Evolutionary conservation across 139 green algal species (phyloP).

Genomic region (Picocystis salinarum): DNA sequence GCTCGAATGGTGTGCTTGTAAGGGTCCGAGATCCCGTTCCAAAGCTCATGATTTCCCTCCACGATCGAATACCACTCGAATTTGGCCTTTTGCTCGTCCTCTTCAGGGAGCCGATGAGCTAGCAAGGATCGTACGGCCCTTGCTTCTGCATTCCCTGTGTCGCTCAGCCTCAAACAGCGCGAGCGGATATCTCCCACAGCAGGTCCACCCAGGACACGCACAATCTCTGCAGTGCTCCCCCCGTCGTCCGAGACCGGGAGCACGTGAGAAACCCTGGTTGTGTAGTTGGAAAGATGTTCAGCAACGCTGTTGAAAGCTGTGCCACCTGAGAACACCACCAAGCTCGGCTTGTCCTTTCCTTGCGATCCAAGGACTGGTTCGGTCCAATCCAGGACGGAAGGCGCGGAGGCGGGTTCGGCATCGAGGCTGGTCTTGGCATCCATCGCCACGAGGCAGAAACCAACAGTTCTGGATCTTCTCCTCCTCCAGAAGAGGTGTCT

Average conservation of each 20-base stretch:
- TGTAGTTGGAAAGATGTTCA: conserved; percentile 46
- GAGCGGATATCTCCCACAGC: conserved; percentile 93
- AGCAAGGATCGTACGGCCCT: conserved; percentile 65
- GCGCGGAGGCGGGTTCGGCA: too few relatives aligned
- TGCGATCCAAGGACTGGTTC: too few relatives aligned
- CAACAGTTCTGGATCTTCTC: too few relatives aligned
- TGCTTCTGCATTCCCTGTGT: conserved; percentile 63
- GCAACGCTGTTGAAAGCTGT: conserved; percentile 93
- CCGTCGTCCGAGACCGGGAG: conserved; percentile 93
- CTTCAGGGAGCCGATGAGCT: conserved; percentile 56
- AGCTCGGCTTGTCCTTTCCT: conserved; percentile 13
- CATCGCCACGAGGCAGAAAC: too few relatives aligned
- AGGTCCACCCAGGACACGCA: conserved; percentile 85
- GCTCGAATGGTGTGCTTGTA: conserved; percentile 97
- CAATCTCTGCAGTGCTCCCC: conserved; percentile 90
- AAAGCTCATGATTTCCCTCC: conserved; percentile 79
- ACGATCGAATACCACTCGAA: conserved; percentile 67
- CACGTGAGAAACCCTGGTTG: conserved; percentile 71
- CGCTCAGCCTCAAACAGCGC: conserved; percentile 80
- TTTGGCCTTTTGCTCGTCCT: conserved; percentile 21
- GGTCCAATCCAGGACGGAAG: too few relatives aligned
- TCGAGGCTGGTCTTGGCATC: too few relatives aligned
- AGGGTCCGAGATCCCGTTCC: conserved; percentile 69
- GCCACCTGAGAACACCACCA: conserved; percentile 83
- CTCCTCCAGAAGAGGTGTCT: too few relatives aligned